Conservation (phyloP, 116 monocot genomes). For the Posidonia oceanica region DNA sequence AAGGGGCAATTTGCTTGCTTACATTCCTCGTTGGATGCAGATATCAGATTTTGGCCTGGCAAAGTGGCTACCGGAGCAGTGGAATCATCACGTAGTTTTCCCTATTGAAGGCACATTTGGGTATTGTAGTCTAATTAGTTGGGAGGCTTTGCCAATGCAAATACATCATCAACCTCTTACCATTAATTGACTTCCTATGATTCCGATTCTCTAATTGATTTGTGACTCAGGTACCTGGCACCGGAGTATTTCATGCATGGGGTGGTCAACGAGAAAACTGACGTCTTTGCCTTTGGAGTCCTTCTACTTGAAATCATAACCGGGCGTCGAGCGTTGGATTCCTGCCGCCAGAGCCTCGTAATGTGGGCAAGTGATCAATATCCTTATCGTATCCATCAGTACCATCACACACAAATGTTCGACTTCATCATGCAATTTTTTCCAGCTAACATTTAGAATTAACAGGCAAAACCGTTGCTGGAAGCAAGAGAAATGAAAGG, state of each 20-base stretch:
- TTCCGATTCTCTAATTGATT: too few relatives aligned
- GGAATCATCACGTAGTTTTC: conserved; percentile 24
- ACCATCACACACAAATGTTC: neutral
- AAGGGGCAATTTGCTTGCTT: neutral
- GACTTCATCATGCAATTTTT: neutral
- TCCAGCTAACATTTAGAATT: neutral
- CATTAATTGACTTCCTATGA: too few relatives aligned
- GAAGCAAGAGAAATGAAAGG: conserved; percentile 9
- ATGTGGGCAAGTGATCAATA: conserved; percentile 19
- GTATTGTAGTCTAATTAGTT: neutral
- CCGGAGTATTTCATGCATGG: conserved; percentile 44
- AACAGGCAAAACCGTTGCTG: conserved; percentile 28
- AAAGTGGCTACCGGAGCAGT: conserved; percentile 37
- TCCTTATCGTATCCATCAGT: neutral
- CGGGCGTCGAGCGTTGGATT: conserved; percentile 24
- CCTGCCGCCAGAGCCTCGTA: conserved; percentile 20
- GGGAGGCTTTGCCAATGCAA: too few relatives aligned
- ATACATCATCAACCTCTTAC: neutral
- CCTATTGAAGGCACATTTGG: conserved; percentile 43
- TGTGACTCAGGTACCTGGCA: conserved; percentile 15
- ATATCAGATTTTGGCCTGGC: conserved; percentile 42
- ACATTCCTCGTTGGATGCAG: neutral
- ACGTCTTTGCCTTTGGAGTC: conserved; percentile 39
- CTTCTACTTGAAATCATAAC: conserved; percentile 31
- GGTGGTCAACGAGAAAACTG: conserved; percentile 31